Evolutionary conservation across 2,329 filamentous ascomycete species (phyloP).

Genomic region (Monilinia fructicola): DNA sequence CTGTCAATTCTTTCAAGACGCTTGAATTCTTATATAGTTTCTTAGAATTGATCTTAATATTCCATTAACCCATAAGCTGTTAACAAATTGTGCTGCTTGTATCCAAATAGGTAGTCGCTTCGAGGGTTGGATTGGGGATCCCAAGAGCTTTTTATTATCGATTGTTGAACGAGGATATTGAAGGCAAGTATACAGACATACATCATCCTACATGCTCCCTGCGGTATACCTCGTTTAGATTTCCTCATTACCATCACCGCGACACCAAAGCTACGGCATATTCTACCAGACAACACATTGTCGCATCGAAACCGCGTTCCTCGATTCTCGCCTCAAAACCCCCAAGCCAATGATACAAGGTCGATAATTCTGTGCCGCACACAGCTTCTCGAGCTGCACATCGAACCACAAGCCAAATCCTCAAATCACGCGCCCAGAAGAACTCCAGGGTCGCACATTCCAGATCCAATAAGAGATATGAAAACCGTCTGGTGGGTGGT

Average conservation of each 20-base stretch:
- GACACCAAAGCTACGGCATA: not conserved
- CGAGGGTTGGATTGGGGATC: no score
- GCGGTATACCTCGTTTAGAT: not conserved
- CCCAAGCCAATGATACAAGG: not conserved
- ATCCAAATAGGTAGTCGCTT: no score
- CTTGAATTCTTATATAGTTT: not conserved
- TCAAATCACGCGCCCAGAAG: not conserved
- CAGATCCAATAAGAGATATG: not conserved
- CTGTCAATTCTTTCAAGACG: not conserved
- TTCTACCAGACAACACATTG: not conserved
- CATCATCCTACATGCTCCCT: not conserved
- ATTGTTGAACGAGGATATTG: no score
- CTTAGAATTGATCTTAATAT: not conserved
- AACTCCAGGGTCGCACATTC: no score
- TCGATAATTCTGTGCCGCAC: not conserved
- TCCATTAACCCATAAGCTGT: not conserved
- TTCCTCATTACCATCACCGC: not conserved
- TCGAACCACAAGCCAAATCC: not conserved
- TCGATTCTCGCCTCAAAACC: no score
- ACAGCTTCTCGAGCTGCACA: no score
- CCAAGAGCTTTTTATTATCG: no score
- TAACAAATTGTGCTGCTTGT: no score
- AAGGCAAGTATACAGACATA: not conserved
- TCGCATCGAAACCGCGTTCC: not conserved
- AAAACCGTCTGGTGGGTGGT: not conserved